Conservation (phyloP, 176 grass and related monocot genomes). For the Oryza meridionalis region DNA sequence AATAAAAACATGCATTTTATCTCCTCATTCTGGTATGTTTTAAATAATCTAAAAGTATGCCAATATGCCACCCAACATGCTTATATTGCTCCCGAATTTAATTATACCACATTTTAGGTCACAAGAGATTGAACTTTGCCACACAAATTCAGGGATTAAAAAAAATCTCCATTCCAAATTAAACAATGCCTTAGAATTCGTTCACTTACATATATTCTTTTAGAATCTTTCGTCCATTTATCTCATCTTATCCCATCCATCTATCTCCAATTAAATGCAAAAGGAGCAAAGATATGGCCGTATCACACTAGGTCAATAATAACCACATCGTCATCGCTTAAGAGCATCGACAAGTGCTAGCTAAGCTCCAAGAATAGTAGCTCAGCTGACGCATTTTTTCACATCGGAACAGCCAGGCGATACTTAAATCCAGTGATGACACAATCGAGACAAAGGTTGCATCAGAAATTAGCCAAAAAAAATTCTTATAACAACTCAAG, state of each 20-base stretch:
- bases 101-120: background rate
- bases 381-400: slow-evolving; percentile 21
- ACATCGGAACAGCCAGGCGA: background rate
- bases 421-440: slow-evolving; percentile 38
- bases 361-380: slow-evolving; percentile 5
- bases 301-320: background rate
- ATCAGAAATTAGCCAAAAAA: slow-evolving; percentile 25
- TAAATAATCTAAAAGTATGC: background rate
- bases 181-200: background rate
- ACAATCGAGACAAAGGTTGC: background rate
- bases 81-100: background rate
- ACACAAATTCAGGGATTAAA: background rate
- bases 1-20: background rate
- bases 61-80: background rate
- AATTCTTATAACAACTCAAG: background rate
- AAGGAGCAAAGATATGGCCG: background rate
- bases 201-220: background rate
- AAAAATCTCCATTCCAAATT: background rate
- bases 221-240: background rate
- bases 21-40: background rate
- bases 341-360: background rate
- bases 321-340: slow-evolving; percentile 23
- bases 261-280: background rate
- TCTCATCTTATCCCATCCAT: background rate
- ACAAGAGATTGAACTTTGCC: background rate